A percentile compares a stretch with the other conserved stretches of the same genome.
Evolutionary conservation across 495 filamentous ascomycete species (phyloP).

Genomic region (Pyrenopolyporus hunteri): DNA sequence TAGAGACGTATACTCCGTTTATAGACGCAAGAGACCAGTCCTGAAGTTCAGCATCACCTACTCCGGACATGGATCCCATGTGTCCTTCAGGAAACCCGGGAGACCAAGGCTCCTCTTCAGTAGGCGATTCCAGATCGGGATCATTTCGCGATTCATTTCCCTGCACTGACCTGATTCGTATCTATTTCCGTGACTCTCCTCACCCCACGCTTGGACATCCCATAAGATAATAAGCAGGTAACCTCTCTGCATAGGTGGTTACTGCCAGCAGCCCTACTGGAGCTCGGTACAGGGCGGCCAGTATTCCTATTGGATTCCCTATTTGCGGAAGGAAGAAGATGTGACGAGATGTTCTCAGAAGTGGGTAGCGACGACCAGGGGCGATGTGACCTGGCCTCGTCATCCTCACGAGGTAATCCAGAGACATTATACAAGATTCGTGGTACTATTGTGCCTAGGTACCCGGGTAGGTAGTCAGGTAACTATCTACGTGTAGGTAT

Average conservation of each 20-base stretch:
- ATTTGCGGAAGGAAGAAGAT: slow-evolving; percentile 16
- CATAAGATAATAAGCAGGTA: not conserved
- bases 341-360: slow-evolving; percentile 23
- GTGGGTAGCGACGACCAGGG: slow-evolving; percentile 21
- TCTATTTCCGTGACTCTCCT: not conserved
- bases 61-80: no score
- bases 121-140: not conserved
- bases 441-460: no score
- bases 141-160: slow-evolving; percentile 3
- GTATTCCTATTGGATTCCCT: slow-evolving; percentile 25
- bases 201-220: not conserved
- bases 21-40: no score
- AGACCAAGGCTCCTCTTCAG: not conserved
- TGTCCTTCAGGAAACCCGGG: no score
- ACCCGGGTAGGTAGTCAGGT: no score
- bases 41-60: no score
- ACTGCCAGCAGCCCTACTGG: slow-evolving; percentile 25
- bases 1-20: no score
- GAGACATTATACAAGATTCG: no score
- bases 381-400: slow-evolving; percentile 12
- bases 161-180: not conserved
- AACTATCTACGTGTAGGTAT: no score
- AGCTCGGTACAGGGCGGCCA: slow-evolving; percentile 9
- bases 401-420: not conserved
- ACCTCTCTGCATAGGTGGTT: not conserved